These are phyloP conservation scores for Penicillium brevicompactum DNA, from an alignment of 2,329 filamentous ascomycete species.

Conservation along the genomic window DNA sequence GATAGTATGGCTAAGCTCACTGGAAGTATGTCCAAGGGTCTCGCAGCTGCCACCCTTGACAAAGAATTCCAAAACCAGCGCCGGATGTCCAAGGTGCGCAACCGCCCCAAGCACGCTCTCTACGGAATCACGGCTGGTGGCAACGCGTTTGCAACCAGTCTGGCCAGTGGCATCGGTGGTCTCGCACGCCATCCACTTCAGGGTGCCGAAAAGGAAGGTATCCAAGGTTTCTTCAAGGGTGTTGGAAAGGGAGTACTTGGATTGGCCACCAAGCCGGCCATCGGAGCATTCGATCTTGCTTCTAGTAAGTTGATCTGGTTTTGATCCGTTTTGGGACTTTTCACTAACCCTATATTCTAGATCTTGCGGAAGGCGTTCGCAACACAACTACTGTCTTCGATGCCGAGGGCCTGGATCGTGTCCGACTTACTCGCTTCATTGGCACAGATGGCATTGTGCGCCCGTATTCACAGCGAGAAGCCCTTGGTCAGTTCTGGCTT, in stretches of 20 bases:
- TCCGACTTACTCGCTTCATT: constrained; percentile 90
- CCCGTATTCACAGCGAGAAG: constrained; percentile 91
- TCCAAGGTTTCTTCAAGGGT: constrained; percentile 93
- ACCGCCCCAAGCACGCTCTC: constrained; percentile 93
- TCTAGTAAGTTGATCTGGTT: constrained; percentile 57
- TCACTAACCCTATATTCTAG: constrained; percentile 24
- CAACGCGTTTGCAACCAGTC: constrained; percentile 88
- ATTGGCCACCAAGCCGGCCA: constrained; percentile 93
- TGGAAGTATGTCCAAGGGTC: constrained; percentile 92
- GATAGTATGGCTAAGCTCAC: constrained; percentile 98
- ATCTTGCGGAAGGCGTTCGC: constrained; percentile 94
- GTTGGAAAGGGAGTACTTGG: constrained; percentile 93
- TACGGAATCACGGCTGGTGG: constrained; percentile 95
- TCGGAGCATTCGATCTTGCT: constrained; percentile 94
- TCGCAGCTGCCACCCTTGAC: constrained; percentile 92
- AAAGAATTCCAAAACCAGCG: constrained; percentile 98
- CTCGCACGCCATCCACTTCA: constrained; percentile 91
- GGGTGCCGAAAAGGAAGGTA: constrained; percentile 92
- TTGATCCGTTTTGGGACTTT: not conserved
- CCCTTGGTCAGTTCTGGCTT: constrained; percentile 96
- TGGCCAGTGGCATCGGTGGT: constrained; percentile 91
- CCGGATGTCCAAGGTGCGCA: constrained; percentile 88
- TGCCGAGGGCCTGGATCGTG: constrained; percentile 87
- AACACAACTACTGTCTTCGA: constrained; percentile 99
- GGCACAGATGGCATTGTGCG: constrained; percentile 90